phyloP scores from a whole-genome alignment of 768 basidiomycete species.

The Boletus vinaceobasis region DNA sequence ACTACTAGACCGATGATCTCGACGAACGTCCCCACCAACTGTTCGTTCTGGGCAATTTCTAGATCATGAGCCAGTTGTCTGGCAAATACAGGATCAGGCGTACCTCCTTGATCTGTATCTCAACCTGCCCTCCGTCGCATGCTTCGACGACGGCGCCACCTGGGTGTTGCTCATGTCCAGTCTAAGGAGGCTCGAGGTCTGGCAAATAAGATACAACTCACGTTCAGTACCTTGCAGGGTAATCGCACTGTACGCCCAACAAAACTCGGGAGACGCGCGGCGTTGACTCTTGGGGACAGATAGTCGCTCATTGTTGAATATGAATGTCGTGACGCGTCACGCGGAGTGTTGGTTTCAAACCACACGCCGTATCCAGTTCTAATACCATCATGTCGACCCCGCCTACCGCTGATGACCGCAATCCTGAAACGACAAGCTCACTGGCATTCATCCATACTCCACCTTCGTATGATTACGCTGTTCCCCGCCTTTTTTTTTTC shows the following conservation, averaged over 20 bases:
- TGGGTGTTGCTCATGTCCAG: constrained; percentile 32
- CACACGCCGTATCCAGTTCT: too few species aligned
- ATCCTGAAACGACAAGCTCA: not conserved
- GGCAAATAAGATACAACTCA: constrained; percentile 25
- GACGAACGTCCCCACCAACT: constrained; percentile 51
- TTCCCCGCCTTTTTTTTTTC: constrained; percentile 12
- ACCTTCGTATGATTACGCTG: too few species aligned
- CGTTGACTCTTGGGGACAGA: constrained; percentile 61
- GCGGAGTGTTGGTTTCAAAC: too few species aligned
- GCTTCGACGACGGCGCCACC: constrained; percentile 57
- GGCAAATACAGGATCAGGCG: constrained; percentile 9
- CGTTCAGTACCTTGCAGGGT: constrained; percentile 57
- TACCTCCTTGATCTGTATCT: constrained; percentile 41
- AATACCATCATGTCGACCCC: too few species aligned
- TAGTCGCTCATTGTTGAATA: constrained; percentile 27
- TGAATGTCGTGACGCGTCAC: too few species aligned
- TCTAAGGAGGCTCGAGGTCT: not conserved
- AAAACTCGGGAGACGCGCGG: constrained; percentile 50
- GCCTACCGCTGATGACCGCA: too few species aligned
- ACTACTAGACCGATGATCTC: constrained; percentile 66
- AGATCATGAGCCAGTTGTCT: not conserved
- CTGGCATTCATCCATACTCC: too few species aligned
- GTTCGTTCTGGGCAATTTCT: constrained; percentile 34
- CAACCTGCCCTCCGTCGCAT: constrained; percentile 64
- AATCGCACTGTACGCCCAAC: constrained; percentile 56